Evolutionary conservation across 2,329 filamentous ascomycete genomes (phyloP), one percentile per base, ranked within the genome.

Genomic region (Cercospora nicotianae): DNA sequence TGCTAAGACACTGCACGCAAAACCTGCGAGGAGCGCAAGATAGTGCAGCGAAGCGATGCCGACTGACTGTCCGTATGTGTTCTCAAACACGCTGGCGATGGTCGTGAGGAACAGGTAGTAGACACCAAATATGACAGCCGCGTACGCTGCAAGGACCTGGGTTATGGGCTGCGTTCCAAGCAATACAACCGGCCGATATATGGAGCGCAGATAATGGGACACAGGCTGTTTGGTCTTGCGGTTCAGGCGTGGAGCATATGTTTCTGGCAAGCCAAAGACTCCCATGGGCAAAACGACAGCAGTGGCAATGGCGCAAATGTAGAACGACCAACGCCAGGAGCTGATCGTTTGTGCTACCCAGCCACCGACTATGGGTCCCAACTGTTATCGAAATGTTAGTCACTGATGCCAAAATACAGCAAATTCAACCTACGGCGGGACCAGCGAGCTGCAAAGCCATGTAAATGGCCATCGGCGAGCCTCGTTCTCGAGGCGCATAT

Each of bases 401-500:
- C 30, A 31, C 30, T 31, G 30, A 31, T 10, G 30, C 30, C 3
- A 45, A 18, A 20, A 51, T 23, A 20, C 10, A 4, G 20, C 45
- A 13, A 3, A 51, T 12, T 10, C 67, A 65, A n/a, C 65, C 69
- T 13, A 69, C 36, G 2, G 65, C 63, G 12, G 69, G 67, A 2
- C 67, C 69, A 1, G 68, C 45, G 23, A 71, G 69, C 2, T 60
- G 65, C 23, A 66, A 64, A 0, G 62, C 51, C 8, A 69, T 62
- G 31, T 63, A 68, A 5, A 68, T 39, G 9, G 66, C 36, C 72
- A 72, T 71, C 0, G 71, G 70, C 5, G 67, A 63, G 3, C 65
- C 71, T 59, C 71, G 42, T 31, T 72, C 69, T 9, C 51, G 36
- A 3, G 72, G 69, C 16, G 39, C 23, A 67, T 67, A 74, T 16